phyloP scores from a whole-genome alignment of 768 basidiomycete species.

The Myochromella boudieri region DNA sequence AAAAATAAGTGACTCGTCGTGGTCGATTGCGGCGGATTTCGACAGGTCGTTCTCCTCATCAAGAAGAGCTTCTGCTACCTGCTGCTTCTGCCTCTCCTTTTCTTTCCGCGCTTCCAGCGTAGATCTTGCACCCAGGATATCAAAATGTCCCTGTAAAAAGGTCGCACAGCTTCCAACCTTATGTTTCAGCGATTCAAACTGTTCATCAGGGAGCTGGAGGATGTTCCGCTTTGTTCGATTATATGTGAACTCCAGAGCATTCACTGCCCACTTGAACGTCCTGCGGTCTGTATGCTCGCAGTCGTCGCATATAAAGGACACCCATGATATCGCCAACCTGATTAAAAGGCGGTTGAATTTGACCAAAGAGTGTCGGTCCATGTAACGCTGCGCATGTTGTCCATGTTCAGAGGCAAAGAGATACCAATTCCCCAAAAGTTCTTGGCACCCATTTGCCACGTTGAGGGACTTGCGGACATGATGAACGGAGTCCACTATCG shows the following conservation, averaged over 20 bases:
- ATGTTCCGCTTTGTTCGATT: conserved; percentile 89
- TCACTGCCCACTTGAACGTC: conserved; percentile 98
- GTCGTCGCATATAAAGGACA: conserved; percentile 97
- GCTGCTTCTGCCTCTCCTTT: conserved; percentile 74
- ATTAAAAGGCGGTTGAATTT: conserved; percentile 85
- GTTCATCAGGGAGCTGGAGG: conserved; percentile 79
- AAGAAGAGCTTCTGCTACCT: conserved; percentile 43
- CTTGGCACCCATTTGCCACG: conserved; percentile 67
- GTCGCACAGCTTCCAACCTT: conserved; percentile 97
- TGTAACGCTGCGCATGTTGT: conserved; percentile 82
- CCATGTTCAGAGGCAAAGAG: conserved; percentile 96
- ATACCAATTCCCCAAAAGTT: conserved; percentile 92
- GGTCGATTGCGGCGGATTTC: conserved; percentile 28
- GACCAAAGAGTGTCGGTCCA: conserved; percentile 69
- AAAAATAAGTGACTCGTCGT: conserved; percentile 46
- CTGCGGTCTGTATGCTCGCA: conserved; percentile 94
- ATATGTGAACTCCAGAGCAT: conserved; percentile 90
- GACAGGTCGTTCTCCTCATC: conserved; percentile 54
- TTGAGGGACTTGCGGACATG: conserved; percentile 73
- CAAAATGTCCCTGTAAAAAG: conserved; percentile 94
- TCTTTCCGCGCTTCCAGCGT: conserved; percentile 86
- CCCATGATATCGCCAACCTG: conserved; percentile 94
- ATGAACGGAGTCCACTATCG: conserved; percentile 89
- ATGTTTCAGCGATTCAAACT: conserved; percentile 87
- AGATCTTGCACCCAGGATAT: conserved; percentile 93